Evolutionary conservation across 805 yeast species (phyloP).

Genomic region (Starmerella sirachaensis): DNA sequence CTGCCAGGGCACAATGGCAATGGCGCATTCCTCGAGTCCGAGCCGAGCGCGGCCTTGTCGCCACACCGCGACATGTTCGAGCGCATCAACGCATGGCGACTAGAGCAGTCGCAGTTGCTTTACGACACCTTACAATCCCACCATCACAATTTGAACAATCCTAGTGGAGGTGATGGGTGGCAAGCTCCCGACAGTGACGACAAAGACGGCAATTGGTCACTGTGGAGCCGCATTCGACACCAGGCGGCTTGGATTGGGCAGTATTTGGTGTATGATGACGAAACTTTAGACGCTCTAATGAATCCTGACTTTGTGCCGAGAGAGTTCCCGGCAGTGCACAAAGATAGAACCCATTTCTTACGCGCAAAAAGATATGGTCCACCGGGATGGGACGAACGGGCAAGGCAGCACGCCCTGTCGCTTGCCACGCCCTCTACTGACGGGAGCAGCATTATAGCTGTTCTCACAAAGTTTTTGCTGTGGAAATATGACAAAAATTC

Average conservation of each 20-base stretch:
- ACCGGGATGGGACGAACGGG: conserved; percentile 18
- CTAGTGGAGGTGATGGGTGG: too few species aligned
- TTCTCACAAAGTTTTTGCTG: conserved; percentile 6
- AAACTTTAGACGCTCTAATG: conserved; percentile 29
- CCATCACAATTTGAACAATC: background rate
- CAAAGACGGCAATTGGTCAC: background rate
- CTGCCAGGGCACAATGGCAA: conserved; percentile 30
- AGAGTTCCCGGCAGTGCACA: background rate
- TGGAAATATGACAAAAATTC: conserved; percentile 1
- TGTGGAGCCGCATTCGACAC: conserved; percentile 14
- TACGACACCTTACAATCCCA: conserved; percentile 22
- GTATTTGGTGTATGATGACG: conserved; percentile 26
- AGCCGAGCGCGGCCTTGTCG: conserved; percentile 1
- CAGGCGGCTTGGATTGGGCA: conserved; percentile 8
- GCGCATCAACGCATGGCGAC: conserved; percentile 33
- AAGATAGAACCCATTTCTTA: conserved; percentile 5
- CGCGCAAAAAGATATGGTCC: conserved; percentile 14
- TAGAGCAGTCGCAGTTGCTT: conserved; percentile 30
- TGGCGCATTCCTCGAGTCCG: conserved; percentile 24
- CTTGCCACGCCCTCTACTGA: background rate
- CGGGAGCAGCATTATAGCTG: conserved; percentile 1
- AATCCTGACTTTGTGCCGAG: conserved; percentile 21
- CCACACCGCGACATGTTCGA: conserved; percentile 25
- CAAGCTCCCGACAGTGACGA: background rate
- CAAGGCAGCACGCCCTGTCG: conserved; percentile 1